Percentiles rank a stretch among this genome's conserved stretches.
Evolutionary conservation across 2,329 filamentous ascomycete species (phyloP).

Genomic region (Nothophaeocryptopus gaeumannii): DNA sequence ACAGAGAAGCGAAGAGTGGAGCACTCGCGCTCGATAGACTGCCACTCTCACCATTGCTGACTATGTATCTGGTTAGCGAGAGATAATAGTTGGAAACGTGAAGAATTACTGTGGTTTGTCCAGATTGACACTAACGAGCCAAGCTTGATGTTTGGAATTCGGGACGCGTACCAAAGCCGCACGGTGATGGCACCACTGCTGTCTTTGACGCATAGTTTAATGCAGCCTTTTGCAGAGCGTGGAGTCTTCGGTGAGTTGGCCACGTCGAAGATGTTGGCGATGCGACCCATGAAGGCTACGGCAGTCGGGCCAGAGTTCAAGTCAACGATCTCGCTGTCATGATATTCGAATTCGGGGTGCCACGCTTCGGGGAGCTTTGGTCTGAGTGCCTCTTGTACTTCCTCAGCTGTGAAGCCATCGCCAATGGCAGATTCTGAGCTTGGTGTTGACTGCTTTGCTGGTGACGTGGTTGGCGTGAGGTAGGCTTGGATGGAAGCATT

Average conservation of each 20-base stretch:
- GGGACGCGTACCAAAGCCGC: slow-evolving; percentile 48
- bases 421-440: slow-evolving; percentile 29
- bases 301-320: slow-evolving; percentile 51
- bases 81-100: neutral
- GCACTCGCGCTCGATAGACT: slow-evolving; percentile 44
- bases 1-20: slow-evolving; percentile 55
- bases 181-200: slow-evolving; percentile 55
- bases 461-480: slow-evolving; percentile 33
- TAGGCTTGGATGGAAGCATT: slow-evolving; percentile 45
- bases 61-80: slow-evolving; percentile 20
- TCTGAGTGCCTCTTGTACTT: slow-evolving; percentile 34
- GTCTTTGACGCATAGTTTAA: slow-evolving; percentile 57
- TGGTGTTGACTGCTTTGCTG: slow-evolving; percentile 19
- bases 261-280: slow-evolving; percentile 55
- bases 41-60: slow-evolving; percentile 48
- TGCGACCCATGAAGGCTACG: slow-evolving; percentile 53
- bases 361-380: slow-evolving; percentile 32
- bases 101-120: slow-evolving; percentile 48
- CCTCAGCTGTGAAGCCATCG: slow-evolving; percentile 55
- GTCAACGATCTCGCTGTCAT: slow-evolving; percentile 46
- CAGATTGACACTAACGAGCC: slow-evolving; percentile 57
- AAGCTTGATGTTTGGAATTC: slow-evolving; percentile 45
- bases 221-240: slow-evolving; percentile 49
- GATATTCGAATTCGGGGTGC: slow-evolving; percentile 50
- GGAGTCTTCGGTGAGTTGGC: slow-evolving; percentile 43